These are phyloP conservation scores for Populus simonii DNA, from an alignment of 345 rosid species.

Conservation along the genomic window DNA sequence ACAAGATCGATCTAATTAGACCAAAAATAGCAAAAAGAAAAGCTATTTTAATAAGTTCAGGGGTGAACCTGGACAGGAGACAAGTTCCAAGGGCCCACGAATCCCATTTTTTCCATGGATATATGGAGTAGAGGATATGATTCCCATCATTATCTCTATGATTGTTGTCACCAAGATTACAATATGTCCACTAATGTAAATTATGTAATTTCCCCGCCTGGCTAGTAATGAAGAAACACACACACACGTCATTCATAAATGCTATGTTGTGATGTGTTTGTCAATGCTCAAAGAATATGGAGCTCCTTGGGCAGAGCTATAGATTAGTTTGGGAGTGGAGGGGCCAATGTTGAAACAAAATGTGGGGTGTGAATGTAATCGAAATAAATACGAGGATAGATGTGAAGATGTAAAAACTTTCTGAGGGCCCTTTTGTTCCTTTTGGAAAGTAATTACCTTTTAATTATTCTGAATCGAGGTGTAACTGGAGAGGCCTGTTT, in stretches of 20 bases:
- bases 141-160: neutral
- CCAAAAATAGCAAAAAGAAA: neutral
- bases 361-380: neutral
- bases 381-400: neutral
- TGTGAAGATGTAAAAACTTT: neutral
- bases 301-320: neutral
- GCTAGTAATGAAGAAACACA: too few relatives aligned
- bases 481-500: neutral
- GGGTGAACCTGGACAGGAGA: slow-evolving; percentile 3
- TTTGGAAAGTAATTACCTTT: neutral
- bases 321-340: neutral
- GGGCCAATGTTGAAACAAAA: neutral
- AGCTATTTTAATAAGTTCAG: neutral
- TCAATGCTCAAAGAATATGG: neutral
- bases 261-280: neutral
- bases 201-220: too few relatives aligned
- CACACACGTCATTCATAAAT: neutral
- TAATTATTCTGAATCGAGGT: neutral
- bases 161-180: neutral
- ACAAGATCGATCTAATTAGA: neutral
- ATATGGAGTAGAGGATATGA: neutral
- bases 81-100: neutral
- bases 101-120: neutral
- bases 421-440: neutral
- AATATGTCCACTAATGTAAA: neutral